A percentile compares a stretch with the other conserved stretches of the same genome.
phyloP scores from a whole-genome alignment of 2,329 filamentous ascomycete species.

The Zymoseptoria pseudotritici region DNA sequence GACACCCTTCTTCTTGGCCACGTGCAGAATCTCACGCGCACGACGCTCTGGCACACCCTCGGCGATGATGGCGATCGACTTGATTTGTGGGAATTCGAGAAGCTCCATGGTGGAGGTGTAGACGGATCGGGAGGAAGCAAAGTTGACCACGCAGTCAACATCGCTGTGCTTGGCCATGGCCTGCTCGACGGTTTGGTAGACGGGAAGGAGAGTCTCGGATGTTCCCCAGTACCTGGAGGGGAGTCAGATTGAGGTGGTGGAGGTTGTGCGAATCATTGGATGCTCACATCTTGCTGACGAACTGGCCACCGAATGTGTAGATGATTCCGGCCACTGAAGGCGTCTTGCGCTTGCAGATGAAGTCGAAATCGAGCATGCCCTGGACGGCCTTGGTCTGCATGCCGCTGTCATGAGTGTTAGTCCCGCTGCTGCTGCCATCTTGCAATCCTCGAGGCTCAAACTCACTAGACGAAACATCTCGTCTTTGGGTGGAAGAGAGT shows the following conservation, averaged over 20 bases:
- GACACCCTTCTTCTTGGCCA: constrained; percentile 96
- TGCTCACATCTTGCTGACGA: constrained; percentile 94
- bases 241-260: constrained; percentile 18
- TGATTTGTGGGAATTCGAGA: constrained; percentile 94
- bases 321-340: constrained; percentile 98
- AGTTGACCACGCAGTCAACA: constrained; percentile 98
- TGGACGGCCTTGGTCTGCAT: constrained; percentile 75
- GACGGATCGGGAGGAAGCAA: constrained; percentile 96
- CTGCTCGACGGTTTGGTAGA: constrained; percentile 92
- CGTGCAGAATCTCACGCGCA: constrained; percentile 94
- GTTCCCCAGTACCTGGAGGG: constrained; percentile 83
- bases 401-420: constrained; percentile 50
- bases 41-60: constrained; percentile 99
- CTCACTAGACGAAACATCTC: constrained; percentile 96
- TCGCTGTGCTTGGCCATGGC: constrained; percentile 94
- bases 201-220: constrained; percentile 94
- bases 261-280: constrained; percentile 2
- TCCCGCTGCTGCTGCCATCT: neutral
- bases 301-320: constrained; percentile 99
- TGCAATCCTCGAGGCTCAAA: constrained; percentile 11
- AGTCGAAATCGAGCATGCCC: constrained; percentile 89
- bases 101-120: constrained; percentile 98
- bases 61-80: constrained; percentile 98
- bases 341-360: constrained; percentile 98
- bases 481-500: constrained; percentile 99